These are phyloP conservation scores for Globisporangium rhizosaccharum DNA, from an alignment of 352 stramenopile species.

Conservation along the genomic window DNA sequence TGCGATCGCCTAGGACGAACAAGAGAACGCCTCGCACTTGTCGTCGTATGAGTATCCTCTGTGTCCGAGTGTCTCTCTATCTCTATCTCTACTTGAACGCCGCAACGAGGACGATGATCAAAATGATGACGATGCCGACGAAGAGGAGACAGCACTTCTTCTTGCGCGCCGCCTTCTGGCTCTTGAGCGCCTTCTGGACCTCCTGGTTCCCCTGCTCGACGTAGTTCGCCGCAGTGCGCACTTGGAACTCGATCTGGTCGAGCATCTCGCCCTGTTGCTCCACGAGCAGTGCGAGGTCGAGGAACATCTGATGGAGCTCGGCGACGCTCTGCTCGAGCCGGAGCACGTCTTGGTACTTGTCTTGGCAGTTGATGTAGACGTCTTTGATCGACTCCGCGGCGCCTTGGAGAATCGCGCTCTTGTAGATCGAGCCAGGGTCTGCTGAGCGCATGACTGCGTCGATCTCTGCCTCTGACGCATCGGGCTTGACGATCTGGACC, in stretches of 20 bases:
- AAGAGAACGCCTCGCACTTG: not conserved
- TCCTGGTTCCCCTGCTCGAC: constrained; percentile 96
- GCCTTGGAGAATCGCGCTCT: constrained; percentile 75
- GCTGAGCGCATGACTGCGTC: constrained; percentile 92
- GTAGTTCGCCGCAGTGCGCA: constrained; percentile 92
- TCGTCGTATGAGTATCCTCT: not conserved
- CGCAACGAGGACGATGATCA: constrained; percentile 74
- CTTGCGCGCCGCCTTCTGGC: constrained; percentile 95
- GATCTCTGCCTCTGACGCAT: constrained; percentile 96
- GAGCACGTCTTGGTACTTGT: constrained; percentile 98
- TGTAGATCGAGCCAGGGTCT: constrained; percentile 82
- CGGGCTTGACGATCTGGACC: constrained; percentile 97
- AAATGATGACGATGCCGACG: constrained; percentile 69
- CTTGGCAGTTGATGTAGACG: constrained; percentile 93
- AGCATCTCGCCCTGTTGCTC: constrained; percentile 97
- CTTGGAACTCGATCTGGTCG: constrained; percentile 98
- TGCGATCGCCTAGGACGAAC: no score
- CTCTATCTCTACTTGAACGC: constrained; percentile 44
- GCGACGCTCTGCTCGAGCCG: constrained; percentile 94
- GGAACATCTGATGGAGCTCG: constrained; percentile 99
- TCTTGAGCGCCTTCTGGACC: constrained; percentile 93
- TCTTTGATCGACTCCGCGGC: constrained; percentile 83
- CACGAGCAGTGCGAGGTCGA: constrained; percentile 97
- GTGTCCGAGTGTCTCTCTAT: not conserved
- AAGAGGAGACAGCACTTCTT: constrained; percentile 93